Percentiles rank a stretch among this genome's conserved stretches.
Evolutionary conservation across 2,329 filamentous ascomycete genomes (phyloP).

Genomic region (Beauveria sp.): DNA sequence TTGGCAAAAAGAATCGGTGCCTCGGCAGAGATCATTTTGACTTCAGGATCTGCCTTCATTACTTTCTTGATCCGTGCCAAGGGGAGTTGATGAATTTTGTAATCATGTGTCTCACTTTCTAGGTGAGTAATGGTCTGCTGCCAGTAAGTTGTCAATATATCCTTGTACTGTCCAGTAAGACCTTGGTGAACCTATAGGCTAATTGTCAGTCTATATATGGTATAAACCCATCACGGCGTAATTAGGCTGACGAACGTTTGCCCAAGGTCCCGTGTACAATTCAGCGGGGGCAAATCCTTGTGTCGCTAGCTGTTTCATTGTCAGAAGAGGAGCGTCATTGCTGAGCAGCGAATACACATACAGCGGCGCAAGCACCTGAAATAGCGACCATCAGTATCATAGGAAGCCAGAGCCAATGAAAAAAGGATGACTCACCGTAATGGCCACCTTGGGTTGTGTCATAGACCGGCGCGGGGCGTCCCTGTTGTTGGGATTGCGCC

Average conservation of each 20-base stretch:
- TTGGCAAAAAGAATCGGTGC: conserved; percentile 97
- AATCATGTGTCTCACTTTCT: conserved; percentile 92
- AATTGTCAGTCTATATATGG: neutral
- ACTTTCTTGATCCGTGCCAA: conserved; percentile 99
- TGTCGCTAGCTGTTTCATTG: conserved; percentile 60
- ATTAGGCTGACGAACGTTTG: conserved; percentile 59
- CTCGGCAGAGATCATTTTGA: conserved; percentile 99
- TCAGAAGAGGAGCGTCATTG: conserved; percentile 20
- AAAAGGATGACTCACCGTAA: conserved; percentile 53
- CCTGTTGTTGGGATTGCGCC: conserved; percentile 49
- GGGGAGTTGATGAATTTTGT: conserved; percentile 95
- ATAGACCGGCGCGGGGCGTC: conserved; percentile 58
- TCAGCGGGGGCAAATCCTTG: conserved; percentile 88
- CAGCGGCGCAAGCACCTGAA: conserved; percentile 40
- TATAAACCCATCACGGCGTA: neutral
- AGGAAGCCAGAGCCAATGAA: neutral
- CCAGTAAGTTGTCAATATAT: conserved; percentile 98
- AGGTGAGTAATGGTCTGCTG: conserved; percentile 96
- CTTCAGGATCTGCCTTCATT: conserved; percentile 98
- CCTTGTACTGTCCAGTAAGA: conserved; percentile 83
- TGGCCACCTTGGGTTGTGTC: conserved; percentile 68
- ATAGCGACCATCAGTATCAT: conserved; percentile 19
- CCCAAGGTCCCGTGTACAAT: conserved; percentile 89
- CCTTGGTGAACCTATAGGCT: conserved; percentile 81
- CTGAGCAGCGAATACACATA: conserved; percentile 19